A percentile compares a stretch with the other conserved stretches of the same genome.
Evolutionary conservation across 176 grass and related monocot genomes (phyloP).

Genomic region (Microstegium vimineum): DNA sequence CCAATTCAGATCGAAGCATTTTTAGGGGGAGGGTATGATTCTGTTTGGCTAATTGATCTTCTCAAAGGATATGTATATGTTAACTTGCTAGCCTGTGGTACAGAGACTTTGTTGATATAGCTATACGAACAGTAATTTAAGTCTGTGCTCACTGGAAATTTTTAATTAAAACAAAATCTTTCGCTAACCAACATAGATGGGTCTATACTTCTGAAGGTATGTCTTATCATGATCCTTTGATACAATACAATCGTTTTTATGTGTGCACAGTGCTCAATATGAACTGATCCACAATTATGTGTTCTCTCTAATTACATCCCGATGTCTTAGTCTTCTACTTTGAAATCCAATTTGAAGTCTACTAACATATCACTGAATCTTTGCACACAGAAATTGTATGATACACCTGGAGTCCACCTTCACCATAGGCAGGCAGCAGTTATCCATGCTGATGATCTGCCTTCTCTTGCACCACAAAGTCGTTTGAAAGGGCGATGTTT

Average conservation of each 20-base stretch:
- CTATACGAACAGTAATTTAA: background rate
- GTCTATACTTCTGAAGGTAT: background rate
- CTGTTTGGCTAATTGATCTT: constrained; percentile 8
- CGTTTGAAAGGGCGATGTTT: constrained; percentile 63
- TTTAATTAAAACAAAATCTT: background rate
- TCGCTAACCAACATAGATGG: background rate
- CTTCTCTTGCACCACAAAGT: constrained; percentile 92
- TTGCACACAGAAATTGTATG: constrained; percentile 72
- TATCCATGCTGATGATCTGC: constrained; percentile 82
- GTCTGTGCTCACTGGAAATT: background rate
- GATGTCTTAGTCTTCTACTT: background rate
- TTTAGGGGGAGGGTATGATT: constrained; percentile 64
- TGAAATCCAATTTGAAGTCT: background rate
- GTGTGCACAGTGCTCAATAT: background rate
- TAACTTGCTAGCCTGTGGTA: background rate
- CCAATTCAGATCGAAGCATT: constrained; percentile 97
- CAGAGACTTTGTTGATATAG: background rate
- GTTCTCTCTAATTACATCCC: background rate
- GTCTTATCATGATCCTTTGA: background rate
- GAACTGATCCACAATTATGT: background rate
- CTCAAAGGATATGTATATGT: background rate
- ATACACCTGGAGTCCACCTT: constrained; percentile 97
- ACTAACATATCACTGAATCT: constrained; percentile 22
- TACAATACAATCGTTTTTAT: background rate
- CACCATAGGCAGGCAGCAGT: constrained; percentile 95